These are phyloP conservation scores for Pseudomassariella vexata DNA, from an alignment of 2,329 filamentous ascomycete genomes.

Conservation along the genomic window DNA sequence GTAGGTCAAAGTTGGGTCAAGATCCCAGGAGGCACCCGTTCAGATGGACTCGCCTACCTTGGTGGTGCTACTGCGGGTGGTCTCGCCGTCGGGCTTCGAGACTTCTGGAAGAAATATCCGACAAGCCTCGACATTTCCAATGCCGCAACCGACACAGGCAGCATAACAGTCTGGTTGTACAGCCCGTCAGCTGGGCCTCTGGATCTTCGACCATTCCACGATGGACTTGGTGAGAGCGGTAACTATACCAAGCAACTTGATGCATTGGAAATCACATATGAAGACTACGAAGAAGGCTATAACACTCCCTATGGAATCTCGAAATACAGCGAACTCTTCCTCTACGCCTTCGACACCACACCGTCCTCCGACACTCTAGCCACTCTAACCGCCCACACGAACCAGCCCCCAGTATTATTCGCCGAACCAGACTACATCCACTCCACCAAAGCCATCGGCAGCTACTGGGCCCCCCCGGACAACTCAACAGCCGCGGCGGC, in stretches of 20 bases:
- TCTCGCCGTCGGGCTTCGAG: slow-evolving; percentile 49
- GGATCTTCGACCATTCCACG: slow-evolving; percentile 52
- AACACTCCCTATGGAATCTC: slow-evolving; percentile 53
- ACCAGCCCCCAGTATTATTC: slow-evolving; percentile 46
- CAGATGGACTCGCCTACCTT: slow-evolving; percentile 52
- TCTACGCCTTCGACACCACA: slow-evolving; percentile 47
- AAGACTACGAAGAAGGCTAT: slow-evolving; percentile 52
- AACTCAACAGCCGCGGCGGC: slow-evolving; percentile 20
- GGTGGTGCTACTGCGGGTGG: slow-evolving; percentile 53
- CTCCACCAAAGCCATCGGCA: slow-evolving; percentile 45
- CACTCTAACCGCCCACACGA: slow-evolving; percentile 35
- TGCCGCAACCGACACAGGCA: slow-evolving; percentile 40
- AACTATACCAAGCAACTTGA: slow-evolving; percentile 53
- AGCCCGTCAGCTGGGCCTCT: slow-evolving; percentile 49
- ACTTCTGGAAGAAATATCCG: slow-evolving; percentile 61
- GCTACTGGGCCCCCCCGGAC: slow-evolving; percentile 45
- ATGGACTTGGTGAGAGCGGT: slow-evolving; percentile 49
- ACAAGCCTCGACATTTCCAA: slow-evolving; percentile 50
- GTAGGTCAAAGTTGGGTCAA: slow-evolving; percentile 52
- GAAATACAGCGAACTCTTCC: slow-evolving; percentile 49
- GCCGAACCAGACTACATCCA: slow-evolving; percentile 42
- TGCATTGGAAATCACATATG: slow-evolving; percentile 57
- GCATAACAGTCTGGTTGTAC: slow-evolving; percentile 56
- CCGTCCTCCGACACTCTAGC: slow-evolving; percentile 42
- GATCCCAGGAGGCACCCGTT: slow-evolving; percentile 48